phyloP scores from a whole-genome alignment of 306 rosid species.

The Cucurbita maxima region DNA sequence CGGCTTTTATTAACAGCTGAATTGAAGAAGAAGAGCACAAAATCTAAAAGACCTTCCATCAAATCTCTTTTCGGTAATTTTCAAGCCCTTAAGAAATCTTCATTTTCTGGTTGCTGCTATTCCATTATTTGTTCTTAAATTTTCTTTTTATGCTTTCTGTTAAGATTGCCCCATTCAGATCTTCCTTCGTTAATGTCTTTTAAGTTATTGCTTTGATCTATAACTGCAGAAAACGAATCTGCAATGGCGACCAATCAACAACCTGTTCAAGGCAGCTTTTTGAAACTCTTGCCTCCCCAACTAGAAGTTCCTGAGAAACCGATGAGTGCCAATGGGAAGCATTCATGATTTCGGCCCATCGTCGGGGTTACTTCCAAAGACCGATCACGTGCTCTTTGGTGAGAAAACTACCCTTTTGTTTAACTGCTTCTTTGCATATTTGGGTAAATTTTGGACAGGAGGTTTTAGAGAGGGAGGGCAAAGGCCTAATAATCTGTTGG shows the following conservation, averaged over 20 bases:
- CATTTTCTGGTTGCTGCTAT: background rate
- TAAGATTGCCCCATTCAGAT: background rate
- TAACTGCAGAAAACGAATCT: slow-evolving; percentile 55
- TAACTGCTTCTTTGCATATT: slow-evolving; percentile 1
- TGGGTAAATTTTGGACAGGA: slow-evolving; percentile 3
- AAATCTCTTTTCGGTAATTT: slow-evolving; percentile 72
- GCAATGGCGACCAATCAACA: slow-evolving; percentile 34
- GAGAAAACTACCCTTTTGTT: slow-evolving; percentile 1
- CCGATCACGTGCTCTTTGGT: background rate
- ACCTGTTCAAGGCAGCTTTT: slow-evolving; percentile 72
- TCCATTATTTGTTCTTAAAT: background rate
- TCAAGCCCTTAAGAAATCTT: background rate
- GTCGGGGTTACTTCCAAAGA: background rate
- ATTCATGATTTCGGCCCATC: background rate
- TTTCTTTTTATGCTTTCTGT: background rate
- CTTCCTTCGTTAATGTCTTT: background rate
- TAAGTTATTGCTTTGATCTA: background rate
- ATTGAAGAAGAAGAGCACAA: slow-evolving; percentile 83
- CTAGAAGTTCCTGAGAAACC: slow-evolving; percentile 59
- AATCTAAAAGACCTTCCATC: slow-evolving; percentile 81
- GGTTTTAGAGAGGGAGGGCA: background rate
- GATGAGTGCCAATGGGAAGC: slow-evolving; percentile 28
- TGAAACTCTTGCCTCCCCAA: slow-evolving; percentile 61
- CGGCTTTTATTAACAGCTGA: slow-evolving; percentile 47
- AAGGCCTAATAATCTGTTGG: background rate